Evolutionary conservation across 2,329 filamentous ascomycete species (phyloP).

Genomic region (Fusarium lyarnte): DNA sequence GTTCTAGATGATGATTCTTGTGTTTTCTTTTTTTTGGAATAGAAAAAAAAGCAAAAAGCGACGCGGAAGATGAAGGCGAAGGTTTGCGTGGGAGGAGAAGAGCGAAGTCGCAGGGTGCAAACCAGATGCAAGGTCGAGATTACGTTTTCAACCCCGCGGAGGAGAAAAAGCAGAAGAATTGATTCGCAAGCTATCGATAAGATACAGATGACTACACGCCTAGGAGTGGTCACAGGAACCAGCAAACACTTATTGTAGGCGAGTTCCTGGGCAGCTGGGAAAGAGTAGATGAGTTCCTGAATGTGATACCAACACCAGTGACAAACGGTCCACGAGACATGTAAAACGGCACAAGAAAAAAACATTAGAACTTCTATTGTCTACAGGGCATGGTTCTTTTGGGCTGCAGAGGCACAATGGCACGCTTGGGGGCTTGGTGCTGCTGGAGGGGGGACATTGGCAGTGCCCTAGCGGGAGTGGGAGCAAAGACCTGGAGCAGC

Average conservation of each 20-base stretch:
- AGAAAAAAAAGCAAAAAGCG: too few relatives aligned
- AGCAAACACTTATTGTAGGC: neutral
- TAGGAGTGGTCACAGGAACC: neutral
- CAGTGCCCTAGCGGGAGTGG: neutral
- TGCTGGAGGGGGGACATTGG: neutral
- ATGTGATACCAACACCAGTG: slow-evolving; percentile 7
- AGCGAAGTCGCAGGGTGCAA: neutral
- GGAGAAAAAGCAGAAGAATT: neutral
- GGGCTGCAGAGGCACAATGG: too few relatives aligned
- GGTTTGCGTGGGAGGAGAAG: neutral
- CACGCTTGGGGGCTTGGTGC: neutral
- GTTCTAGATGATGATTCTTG: neutral
- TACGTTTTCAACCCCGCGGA: neutral
- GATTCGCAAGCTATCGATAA: neutral
- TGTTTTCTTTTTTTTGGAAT: too few relatives aligned
- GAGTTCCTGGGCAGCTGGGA: neutral
- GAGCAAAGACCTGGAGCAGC: neutral
- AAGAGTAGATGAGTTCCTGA: neutral
- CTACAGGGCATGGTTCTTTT: too few relatives aligned
- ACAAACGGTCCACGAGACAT: neutral
- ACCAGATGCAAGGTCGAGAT: neutral
- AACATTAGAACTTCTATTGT: neutral
- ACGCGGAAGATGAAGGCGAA: neutral
- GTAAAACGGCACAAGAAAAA: neutral
- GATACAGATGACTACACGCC: too few relatives aligned